phyloP scores from a whole-genome alignment of 352 stramenopile genomes.

The Halophytophthora polymorphica region DNA sequence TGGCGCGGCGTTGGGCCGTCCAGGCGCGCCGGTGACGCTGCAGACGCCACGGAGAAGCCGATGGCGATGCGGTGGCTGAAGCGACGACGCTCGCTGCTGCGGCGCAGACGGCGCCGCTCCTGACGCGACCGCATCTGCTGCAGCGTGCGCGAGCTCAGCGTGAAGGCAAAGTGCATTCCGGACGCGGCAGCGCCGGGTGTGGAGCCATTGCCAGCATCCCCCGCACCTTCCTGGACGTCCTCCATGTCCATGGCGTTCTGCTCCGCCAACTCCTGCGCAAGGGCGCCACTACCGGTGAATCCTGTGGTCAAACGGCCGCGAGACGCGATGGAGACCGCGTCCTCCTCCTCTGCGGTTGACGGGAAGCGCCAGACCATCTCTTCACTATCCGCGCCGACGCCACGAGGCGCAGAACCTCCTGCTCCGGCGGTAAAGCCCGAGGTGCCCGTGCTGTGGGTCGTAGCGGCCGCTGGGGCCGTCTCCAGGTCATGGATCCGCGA shows the following conservation, averaged over 20 bases:
- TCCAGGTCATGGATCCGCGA: constrained; percentile 14
- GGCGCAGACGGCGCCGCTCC: constrained; percentile 33
- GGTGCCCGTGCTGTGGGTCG: no score
- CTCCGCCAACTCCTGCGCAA: constrained; percentile 1
- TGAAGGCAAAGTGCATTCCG: constrained; percentile 41
- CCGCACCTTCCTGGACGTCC: constrained; percentile 11
- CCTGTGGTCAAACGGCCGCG: no score
- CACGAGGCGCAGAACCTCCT: no score
- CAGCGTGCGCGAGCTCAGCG: constrained; percentile 32
- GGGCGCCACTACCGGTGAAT: no score
- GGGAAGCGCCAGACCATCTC: no score
- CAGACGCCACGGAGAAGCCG: constrained; percentile 38
- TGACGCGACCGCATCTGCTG: constrained; percentile 40
- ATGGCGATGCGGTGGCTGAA: constrained; percentile 48
- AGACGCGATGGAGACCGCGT: no score
- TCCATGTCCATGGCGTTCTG: constrained; percentile 23
- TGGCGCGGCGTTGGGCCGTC: no score
- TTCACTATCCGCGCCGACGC: no score
- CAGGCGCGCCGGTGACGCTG: no score
- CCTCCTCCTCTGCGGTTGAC: no score
- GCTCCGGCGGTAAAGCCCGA: no score
- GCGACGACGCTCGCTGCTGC: constrained; percentile 26
- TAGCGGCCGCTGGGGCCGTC: background rate
- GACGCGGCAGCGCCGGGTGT: background rate
- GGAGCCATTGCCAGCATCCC: constrained; percentile 1